Conservation (phyloP, 345 rosid genomes). For the Euphorbia pulcherrima region DNA sequence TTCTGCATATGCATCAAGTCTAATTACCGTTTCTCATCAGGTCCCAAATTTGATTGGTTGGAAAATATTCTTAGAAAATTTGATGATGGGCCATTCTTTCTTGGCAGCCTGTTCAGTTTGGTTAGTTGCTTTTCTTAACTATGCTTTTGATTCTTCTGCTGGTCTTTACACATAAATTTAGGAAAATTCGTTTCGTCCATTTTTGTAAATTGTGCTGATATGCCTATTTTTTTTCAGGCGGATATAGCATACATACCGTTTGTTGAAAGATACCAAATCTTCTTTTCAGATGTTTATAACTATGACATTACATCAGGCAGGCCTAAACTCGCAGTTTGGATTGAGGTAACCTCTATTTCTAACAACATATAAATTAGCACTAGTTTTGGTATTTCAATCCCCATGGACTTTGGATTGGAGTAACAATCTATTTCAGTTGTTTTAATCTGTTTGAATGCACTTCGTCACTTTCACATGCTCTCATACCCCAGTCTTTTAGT, state of each 20-base stretch:
- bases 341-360: constrained; percentile 39
- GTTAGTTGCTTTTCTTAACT: constrained; percentile 31
- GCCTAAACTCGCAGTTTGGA: constrained; percentile 72
- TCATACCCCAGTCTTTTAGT: not conserved
- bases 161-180: not conserved
- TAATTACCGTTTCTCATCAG: constrained; percentile 33
- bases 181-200: not conserved
- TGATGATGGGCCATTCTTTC: constrained; percentile 86
- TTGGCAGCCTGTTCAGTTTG: constrained; percentile 74
- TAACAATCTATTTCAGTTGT: no score
- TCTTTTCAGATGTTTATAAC: constrained; percentile 47
- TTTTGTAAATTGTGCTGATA: not conserved
- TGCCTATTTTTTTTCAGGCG: constrained; percentile 38
- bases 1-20: not conserved
- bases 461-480: no score
- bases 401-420: no score
- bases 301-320: constrained; percentile 62
- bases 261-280: constrained; percentile 55
- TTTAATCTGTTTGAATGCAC: no score
- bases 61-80: constrained; percentile 62
- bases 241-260: constrained; percentile 73
- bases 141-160: not conserved
- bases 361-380: no score
- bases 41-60: constrained; percentile 61
- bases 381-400: no score